A percentile compares a stretch with the other conserved stretches of the same genome.
These are phyloP conservation scores for Begonia masoniana DNA, from an alignment of 306 rosid species.

Conservation along the genomic window DNA sequence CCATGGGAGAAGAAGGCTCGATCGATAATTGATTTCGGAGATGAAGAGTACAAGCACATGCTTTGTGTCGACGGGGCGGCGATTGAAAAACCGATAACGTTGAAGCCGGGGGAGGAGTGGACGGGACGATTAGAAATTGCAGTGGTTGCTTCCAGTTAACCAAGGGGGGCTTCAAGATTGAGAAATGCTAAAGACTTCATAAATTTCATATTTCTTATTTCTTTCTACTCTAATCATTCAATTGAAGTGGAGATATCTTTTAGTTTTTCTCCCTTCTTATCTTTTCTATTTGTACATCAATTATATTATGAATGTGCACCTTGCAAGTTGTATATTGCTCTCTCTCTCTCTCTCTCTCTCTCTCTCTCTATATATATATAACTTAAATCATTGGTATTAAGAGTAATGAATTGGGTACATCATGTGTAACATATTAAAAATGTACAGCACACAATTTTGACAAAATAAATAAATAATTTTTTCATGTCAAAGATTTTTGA, in stretches of 20 bases:
- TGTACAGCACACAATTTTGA: too few species aligned
- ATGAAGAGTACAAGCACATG: slow-evolving; percentile 84
- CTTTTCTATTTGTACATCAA: slow-evolving; percentile 1
- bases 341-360: too few species aligned
- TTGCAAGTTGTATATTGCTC: too few species aligned
- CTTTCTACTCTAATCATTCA: background rate
- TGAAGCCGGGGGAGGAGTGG: slow-evolving; percentile 88
- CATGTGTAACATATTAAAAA: too few species aligned
- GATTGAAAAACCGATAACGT: slow-evolving; percentile 52
- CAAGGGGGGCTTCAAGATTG: too few species aligned
- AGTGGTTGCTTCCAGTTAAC: slow-evolving; percentile 39
- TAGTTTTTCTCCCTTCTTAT: slow-evolving; percentile 4
- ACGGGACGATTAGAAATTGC: slow-evolving; percentile 70
- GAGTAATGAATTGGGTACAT: too few species aligned
- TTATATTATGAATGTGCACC: background rate
- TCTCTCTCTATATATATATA: too few species aligned
- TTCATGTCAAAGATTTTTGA: too few species aligned
- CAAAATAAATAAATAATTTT: too few species aligned
- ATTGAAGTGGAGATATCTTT: slow-evolving; percentile 4
- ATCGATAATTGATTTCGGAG: slow-evolving; percentile 56
- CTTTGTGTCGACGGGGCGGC: slow-evolving; percentile 81
- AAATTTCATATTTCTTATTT: too few species aligned
- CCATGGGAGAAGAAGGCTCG: slow-evolving; percentile 79
- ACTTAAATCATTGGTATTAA: too few species aligned
- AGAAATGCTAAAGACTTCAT: too few species aligned